Conservation (phyloP, 1,284 basidiomycete species). For the Cryptococcus sp. region DNA sequence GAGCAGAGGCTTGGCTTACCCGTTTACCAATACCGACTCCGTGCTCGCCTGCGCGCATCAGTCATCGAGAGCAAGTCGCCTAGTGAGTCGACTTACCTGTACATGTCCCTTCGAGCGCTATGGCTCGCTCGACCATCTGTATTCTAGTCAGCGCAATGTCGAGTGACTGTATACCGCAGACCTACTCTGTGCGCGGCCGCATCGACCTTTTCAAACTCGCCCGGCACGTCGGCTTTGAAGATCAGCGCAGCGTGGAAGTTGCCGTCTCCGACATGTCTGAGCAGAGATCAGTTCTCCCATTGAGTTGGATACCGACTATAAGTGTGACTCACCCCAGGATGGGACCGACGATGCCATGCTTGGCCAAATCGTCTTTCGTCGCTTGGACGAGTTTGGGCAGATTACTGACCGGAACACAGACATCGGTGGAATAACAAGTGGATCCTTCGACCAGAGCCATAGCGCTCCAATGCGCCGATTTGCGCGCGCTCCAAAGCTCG, state of each 20-base stretch:
- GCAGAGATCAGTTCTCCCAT: neutral
- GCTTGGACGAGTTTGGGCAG: slow-evolving; percentile 72
- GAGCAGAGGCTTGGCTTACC: slow-evolving; percentile 28
- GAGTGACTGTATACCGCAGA: neutral
- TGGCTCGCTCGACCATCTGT: slow-evolving; percentile 51
- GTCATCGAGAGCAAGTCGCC: too few relatives aligned
- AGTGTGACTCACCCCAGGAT: slow-evolving; percentile 36
- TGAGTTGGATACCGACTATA: neutral
- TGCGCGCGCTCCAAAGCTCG: slow-evolving; percentile 78
- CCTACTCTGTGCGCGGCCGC: slow-evolving; percentile 27
- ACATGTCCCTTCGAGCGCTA: slow-evolving; percentile 54
- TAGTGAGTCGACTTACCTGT: slow-evolving; percentile 53
- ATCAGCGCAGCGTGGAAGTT: slow-evolving; percentile 50
- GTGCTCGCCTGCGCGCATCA: slow-evolving; percentile 59
- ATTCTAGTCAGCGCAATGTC: neutral
- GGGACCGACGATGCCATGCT: slow-evolving; percentile 61
- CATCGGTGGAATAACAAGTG: slow-evolving; percentile 75
- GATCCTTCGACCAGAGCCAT: slow-evolving; percentile 62
- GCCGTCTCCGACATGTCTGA: slow-evolving; percentile 83
- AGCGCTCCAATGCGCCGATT: slow-evolving; percentile 72
- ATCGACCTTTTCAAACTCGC: slow-evolving; percentile 30
- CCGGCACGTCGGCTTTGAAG: slow-evolving; percentile 23
- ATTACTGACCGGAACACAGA: slow-evolving; percentile 77
- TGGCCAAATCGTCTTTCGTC: slow-evolving; percentile 71
- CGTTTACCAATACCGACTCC: slow-evolving; percentile 79